These are phyloP conservation scores for Colletotrichum salicis DNA, from an alignment of 2,329 filamentous ascomycete species.

Conservation along the genomic window DNA sequence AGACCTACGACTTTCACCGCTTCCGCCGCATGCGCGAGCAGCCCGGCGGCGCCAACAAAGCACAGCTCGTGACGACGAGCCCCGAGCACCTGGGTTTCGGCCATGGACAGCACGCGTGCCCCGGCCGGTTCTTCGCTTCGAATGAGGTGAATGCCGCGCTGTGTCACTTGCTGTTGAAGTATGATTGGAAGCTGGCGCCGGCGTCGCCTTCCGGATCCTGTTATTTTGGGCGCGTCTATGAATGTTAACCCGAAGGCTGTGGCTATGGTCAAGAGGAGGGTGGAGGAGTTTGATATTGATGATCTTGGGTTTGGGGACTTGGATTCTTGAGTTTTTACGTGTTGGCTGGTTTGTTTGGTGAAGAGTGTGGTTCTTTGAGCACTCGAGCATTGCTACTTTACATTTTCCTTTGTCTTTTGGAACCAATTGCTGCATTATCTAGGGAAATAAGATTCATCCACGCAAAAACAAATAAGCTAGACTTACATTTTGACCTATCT, in stretches of 20 bases:
- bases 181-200: neutral
- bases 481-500: too few relatives aligned
- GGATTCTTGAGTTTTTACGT: neutral
- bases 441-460: too few relatives aligned
- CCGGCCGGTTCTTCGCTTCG: neutral
- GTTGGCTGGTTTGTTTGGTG: neutral
- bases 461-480: too few relatives aligned
- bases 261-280: neutral
- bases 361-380: neutral
- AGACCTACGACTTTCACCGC: constrained; percentile 4
- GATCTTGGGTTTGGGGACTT: neutral
- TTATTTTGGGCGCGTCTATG: neutral
- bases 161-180: neutral
- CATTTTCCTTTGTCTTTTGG: neutral
- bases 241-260: neutral
- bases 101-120: constrained; percentile 40
- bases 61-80: constrained; percentile 54
- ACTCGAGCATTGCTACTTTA: neutral
- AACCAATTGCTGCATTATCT: too few relatives aligned
- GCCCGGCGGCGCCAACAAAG: constrained; percentile 30
- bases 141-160: neutral
- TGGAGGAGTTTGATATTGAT: neutral
- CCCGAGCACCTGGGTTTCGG: constrained; percentile 50
- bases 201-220: neutral
- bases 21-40: constrained; percentile 19